Evolutionary conservation across 768 basidiomycete genomes (phyloP).

Genomic region (Tulasnella sp.): DNA sequence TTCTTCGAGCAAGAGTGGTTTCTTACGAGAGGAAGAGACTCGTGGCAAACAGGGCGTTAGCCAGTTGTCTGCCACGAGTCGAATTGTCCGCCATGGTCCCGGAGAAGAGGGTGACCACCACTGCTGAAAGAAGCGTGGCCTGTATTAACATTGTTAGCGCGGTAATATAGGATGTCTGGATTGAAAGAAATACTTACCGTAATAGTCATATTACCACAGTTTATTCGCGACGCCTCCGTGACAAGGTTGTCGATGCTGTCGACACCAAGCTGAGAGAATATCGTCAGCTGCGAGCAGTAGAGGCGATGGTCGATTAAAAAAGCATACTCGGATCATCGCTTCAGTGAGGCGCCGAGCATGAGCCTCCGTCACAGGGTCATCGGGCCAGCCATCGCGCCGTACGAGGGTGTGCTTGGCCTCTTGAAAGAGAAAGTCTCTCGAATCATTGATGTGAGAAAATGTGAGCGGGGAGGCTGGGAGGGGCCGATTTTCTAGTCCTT

Average conservation of each 20-base stretch:
- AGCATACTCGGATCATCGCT: not conserved
- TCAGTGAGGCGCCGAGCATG: conserved; percentile 8
- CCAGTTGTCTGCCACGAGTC: not conserved
- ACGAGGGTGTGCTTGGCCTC: not conserved
- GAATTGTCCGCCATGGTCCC: not conserved
- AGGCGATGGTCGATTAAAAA: too few species aligned
- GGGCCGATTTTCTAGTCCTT: not conserved
- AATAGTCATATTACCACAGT: not conserved
- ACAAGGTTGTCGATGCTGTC: not conserved
- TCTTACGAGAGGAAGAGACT: not conserved
- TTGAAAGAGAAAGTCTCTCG: not conserved
- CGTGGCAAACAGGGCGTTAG: not conserved
- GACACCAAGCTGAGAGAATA: not conserved
- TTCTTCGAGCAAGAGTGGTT: not conserved
- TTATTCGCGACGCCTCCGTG: not conserved
- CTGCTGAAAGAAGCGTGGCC: not conserved
- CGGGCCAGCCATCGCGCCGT: not conserved
- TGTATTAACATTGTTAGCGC: not conserved
- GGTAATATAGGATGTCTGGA: not conserved
- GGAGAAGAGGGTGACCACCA: not conserved
- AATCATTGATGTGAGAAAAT: not conserved
- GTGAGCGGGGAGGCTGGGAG: not conserved
- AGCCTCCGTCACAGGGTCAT: not conserved
- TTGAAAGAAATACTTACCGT: not conserved
- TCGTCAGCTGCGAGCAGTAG: not conserved